Conservation (phyloP, 2,329 filamentous ascomycete genomes). For the Claviceps digitariae region DNA sequence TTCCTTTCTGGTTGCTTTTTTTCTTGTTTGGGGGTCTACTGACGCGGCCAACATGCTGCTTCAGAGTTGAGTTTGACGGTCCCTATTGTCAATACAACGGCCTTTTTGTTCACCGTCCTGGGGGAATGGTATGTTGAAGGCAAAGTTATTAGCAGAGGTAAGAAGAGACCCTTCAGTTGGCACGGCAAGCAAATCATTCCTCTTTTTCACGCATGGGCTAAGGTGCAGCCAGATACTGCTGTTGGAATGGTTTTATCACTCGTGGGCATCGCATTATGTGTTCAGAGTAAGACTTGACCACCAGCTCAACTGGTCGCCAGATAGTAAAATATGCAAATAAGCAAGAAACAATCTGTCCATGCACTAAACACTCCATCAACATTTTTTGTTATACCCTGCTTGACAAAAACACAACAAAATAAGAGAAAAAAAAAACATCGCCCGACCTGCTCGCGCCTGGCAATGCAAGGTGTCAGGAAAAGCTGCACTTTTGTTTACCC, state of each 20-base stretch:
- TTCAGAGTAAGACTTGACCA: constrained; percentile 45
- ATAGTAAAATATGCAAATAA: not conserved
- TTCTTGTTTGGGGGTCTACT: not conserved
- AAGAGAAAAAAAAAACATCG: not conserved
- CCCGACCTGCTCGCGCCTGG: constrained; percentile 5
- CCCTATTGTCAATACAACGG: constrained; percentile 85
- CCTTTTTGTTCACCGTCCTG: constrained; percentile 89
- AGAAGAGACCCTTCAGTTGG: constrained; percentile 1
- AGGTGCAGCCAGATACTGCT: constrained; percentile 52
- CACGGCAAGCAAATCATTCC: not conserved
- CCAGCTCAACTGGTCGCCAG: not conserved
- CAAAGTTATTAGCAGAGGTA: constrained; percentile 76
- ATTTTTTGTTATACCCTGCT: not conserved
- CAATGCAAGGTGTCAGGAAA: not conserved
- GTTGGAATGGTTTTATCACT: constrained; percentile 70
- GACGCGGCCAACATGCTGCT: not conserved
- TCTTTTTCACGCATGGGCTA: not conserved
- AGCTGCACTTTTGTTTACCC: not conserved
- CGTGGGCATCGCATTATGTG: constrained; percentile 69
- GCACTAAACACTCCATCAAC: not conserved
- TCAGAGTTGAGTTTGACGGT: constrained; percentile 84
- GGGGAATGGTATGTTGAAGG: constrained; percentile 92
- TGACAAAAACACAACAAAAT: not conserved
- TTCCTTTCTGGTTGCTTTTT: not conserved
- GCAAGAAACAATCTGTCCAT: not conserved